A percentile compares a stretch with the other conserved stretches of the same genome.
These are phyloP conservation scores for Solanum hybrid DNA, from an alignment of 305 asterid genomes.

Conservation along the genomic window DNA sequence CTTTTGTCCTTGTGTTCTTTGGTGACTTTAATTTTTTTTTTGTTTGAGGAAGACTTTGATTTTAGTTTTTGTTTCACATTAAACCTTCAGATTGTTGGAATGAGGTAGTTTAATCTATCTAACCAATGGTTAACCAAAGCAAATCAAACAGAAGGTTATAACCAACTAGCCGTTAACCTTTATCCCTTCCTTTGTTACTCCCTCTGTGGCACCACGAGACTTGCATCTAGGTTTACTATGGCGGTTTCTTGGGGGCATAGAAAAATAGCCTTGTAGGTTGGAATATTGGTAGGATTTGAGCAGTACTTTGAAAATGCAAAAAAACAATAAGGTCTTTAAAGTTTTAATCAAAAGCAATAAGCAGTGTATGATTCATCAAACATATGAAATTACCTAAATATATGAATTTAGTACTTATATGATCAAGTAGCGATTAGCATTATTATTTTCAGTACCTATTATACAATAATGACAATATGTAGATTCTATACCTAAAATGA, in stretches of 20 bases:
- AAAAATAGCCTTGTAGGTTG: neutral
- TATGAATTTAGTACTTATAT: neutral
- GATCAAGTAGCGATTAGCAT: neutral
- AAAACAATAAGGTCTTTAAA: neutral
- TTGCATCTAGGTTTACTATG: neutral
- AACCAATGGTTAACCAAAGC: neutral
- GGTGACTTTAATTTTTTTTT: neutral
- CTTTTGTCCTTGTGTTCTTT: neutral
- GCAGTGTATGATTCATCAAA: neutral
- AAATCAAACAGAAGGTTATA: neutral
- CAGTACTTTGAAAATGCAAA: neutral
- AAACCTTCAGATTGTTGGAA: neutral
- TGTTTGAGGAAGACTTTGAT: neutral
- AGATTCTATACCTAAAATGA: neutral
- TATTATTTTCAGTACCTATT: neutral
- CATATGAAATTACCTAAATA: neutral
- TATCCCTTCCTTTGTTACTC: neutral
- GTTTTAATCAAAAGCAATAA: neutral
- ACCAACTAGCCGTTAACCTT: neutral
- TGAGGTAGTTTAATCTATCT: neutral
- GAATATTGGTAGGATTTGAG: neutral
- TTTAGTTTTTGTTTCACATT: neutral
- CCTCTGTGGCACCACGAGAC: neutral
- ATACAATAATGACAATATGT: neutral
- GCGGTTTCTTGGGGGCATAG: neutral